Evolutionary conservation across 2,329 filamentous ascomycete genomes (phyloP), one percentile per base, ranked within the genome.

Genomic region (Uncinocarpus reesii): DNA sequence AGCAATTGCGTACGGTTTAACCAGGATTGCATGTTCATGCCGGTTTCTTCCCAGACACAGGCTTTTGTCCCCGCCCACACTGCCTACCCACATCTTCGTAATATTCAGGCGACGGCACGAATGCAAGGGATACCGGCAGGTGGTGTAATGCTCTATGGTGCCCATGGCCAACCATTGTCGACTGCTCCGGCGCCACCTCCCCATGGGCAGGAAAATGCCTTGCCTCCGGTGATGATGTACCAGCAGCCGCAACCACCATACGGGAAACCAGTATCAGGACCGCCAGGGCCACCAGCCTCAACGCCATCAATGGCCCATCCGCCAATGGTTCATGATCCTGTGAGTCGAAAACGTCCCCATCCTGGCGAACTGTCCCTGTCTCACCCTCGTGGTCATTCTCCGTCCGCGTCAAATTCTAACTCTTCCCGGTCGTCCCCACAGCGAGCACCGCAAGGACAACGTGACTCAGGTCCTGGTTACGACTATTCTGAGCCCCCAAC

Each of bases 11-110:
- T 80, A 54, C 74, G 82, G 41, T 86, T 86, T 67, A 81, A 82
- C 55, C 82, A 86, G 65, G 81, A 84, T 61, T 86, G 83, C 66
- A 79, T 86, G 65, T 86, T 86, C 65, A 85, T 81, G 1, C 82
- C 83, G 2, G 82, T 86, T 20, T 84, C 80, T 2, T 82, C 81
- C 8, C 81, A 85, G 65, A 48, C 53, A 3, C 81, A 84, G 63
- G 82, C 83, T 8, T 86, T 86, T 59, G 82, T 86, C 28, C 82
- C 82, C 6, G 81, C 81, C 7, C 80, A 84, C 61, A 80, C 81
- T 5, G 78, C 81, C 50, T 84, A 76, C 53, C 74, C 75, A 13
- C 68, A 74, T 57, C 61, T 77, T 59, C 69, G 73, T 48, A 71
- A 71, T 54, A 48, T 52, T 26, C 61, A 61, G 50, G 57, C 51